Percentiles rank a stretch among this genome's conserved stretches.
Conservation (phyloP, 1,139 yeast species). For the Scheffersomyces stambukii region DNA sequence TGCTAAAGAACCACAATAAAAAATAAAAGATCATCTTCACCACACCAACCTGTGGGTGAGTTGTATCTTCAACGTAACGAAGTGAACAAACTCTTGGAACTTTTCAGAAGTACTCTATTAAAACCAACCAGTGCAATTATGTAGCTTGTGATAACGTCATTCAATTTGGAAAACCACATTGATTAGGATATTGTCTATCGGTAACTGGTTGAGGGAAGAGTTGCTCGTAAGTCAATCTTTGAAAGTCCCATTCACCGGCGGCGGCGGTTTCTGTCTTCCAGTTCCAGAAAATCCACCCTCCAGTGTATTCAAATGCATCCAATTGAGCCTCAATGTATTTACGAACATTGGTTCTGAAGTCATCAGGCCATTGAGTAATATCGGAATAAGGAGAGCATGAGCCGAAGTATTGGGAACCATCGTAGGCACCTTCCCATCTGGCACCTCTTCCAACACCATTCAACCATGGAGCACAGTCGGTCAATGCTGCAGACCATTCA, state of each 20-base stretch:
- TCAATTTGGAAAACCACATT: slow-evolving; percentile 58
- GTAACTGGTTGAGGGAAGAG: slow-evolving; percentile 79
- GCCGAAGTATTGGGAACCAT: slow-evolving; percentile 50
- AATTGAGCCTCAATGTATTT: slow-evolving; percentile 83
- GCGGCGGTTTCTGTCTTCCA: slow-evolving; percentile 82
- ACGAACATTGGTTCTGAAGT: slow-evolving; percentile 56
- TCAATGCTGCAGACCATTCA: slow-evolving; percentile 92
- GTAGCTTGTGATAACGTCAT: too few relatives aligned
- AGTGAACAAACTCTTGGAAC: too few relatives aligned
- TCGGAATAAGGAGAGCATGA: slow-evolving; percentile 60
- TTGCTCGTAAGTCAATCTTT: slow-evolving; percentile 61
- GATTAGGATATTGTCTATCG: slow-evolving; percentile 66
- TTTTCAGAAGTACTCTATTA: too few relatives aligned
- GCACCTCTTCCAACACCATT: slow-evolving; percentile 91
- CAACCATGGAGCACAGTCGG: slow-evolving; percentile 89
- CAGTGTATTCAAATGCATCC: slow-evolving; percentile 67
- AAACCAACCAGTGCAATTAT: too few relatives aligned
- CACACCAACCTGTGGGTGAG: too few relatives aligned
- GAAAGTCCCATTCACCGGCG: slow-evolving; percentile 98
- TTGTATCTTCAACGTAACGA: too few relatives aligned
- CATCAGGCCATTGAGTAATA: slow-evolving; percentile 55
- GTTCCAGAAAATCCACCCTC: slow-evolving; percentile 91
- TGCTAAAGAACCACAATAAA: too few relatives aligned
- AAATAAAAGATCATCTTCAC: too few relatives aligned
- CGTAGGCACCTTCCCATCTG: slow-evolving; percentile 72